These are phyloP conservation scores for Galerina marginata DNA, from an alignment of 768 basidiomycete species.

Conservation along the genomic window DNA sequence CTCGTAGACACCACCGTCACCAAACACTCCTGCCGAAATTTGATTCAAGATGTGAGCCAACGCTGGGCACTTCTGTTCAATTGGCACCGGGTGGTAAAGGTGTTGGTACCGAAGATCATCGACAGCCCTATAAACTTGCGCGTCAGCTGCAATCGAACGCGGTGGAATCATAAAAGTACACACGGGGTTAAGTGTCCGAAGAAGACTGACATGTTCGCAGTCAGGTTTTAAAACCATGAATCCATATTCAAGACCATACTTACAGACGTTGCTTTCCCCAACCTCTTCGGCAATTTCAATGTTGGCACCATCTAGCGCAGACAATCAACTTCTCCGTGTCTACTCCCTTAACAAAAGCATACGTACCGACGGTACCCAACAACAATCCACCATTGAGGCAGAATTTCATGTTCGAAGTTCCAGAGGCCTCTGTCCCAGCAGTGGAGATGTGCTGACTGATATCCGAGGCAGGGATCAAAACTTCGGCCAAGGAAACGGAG, in stretches of 20 bases:
- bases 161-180: constrained; percentile 17
- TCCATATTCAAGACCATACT: constrained; percentile 38
- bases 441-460: constrained; percentile 97
- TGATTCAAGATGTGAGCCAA: constrained; percentile 80
- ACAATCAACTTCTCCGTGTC: neutral
- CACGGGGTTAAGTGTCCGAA: constrained; percentile 85
- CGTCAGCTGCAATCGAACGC: neutral
- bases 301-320: constrained; percentile 80
- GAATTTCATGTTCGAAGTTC: constrained; percentile 89
- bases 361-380: constrained; percentile 77
- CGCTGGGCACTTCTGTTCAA: constrained; percentile 84
- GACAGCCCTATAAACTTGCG: constrained; percentile 54
- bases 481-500: constrained; percentile 81
- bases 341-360: neutral
- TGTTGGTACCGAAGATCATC: constrained; percentile 89
- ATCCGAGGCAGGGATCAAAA: constrained; percentile 91
- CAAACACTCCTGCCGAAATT: constrained; percentile 81
- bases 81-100: constrained; percentile 77
- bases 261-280: constrained; percentile 91
- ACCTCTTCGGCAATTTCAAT: constrained; percentile 97
- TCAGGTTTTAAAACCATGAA: neutral
- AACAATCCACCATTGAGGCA: constrained; percentile 90
- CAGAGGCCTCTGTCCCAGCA: constrained; percentile 91
- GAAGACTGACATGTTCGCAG: constrained; percentile 62
- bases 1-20: constrained; percentile 81